A percentile compares a stretch with the other conserved stretches of the same genome.
phyloP scores from a whole-genome alignment of 2,329 filamentous ascomycete species.

The Colletotrichum sp. region DNA sequence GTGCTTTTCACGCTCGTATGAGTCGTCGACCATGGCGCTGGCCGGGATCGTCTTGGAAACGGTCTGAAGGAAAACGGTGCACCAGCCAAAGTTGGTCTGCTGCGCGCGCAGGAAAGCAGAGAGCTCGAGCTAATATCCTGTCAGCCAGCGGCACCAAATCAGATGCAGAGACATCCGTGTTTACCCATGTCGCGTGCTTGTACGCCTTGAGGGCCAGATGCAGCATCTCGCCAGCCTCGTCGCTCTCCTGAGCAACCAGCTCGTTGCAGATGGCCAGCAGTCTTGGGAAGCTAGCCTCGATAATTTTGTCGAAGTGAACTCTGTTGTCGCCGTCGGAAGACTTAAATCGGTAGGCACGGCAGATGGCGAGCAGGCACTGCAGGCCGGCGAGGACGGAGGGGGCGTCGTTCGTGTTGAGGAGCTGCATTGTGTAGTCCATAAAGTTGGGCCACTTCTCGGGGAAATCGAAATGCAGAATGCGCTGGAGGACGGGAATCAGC shows the following conservation, averaged over 20 bases:
- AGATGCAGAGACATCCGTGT: neutral
- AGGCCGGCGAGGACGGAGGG: conserved; percentile 89
- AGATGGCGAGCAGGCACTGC: conserved; percentile 93
- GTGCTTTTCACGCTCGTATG: conserved; percentile 87
- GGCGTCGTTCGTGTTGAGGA: conserved; percentile 86
- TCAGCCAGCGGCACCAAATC: conserved; percentile 17
- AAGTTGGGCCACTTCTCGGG: conserved; percentile 93
- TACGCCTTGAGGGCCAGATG: conserved; percentile 95
- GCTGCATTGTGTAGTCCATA: conserved; percentile 87
- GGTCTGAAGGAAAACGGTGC: conserved; percentile 89
- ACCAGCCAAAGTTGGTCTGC: conserved; percentile 91
- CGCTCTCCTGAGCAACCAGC: conserved; percentile 86
- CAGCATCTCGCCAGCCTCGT: conserved; percentile 96
- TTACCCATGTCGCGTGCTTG: conserved; percentile 95
- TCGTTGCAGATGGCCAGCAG: conserved; percentile 86
- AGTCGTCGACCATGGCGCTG: conserved; percentile 76
- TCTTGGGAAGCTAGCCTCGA: conserved; percentile 88
- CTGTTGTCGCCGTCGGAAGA: conserved; percentile 75
- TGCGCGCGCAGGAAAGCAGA: conserved; percentile 79
- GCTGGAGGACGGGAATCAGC: conserved; percentile 91
- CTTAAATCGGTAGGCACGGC: conserved; percentile 95
- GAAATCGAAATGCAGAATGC: conserved; percentile 95
- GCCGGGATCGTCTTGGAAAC: conserved; percentile 85
- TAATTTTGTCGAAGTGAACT: conserved; percentile 91
- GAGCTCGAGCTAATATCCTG: conserved; percentile 77